Percentiles rank a stretch among this genome's conserved stretches.
Evolutionary conservation across 2,329 filamentous ascomycete species (phyloP).

Genomic region (Colletotrichum eleusines): DNA sequence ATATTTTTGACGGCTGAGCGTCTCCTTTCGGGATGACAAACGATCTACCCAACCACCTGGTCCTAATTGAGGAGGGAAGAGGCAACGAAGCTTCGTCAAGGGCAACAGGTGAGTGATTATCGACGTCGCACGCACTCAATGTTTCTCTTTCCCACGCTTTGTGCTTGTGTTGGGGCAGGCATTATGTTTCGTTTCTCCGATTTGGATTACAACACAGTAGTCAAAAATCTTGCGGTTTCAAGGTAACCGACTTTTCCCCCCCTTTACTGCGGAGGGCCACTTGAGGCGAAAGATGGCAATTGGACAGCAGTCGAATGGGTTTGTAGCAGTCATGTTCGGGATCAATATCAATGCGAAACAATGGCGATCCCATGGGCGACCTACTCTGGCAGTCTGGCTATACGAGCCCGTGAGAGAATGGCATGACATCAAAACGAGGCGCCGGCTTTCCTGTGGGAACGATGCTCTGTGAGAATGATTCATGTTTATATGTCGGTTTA

Average conservation of each 20-base stretch:
- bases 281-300: background rate
- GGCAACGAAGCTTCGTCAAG: background rate
- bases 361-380: background rate
- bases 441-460: background rate
- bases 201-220: background rate
- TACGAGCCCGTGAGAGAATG: background rate
- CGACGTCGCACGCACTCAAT: background rate
- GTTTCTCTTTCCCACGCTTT: background rate
- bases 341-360: slow-evolving; percentile 37
- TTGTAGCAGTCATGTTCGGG: slow-evolving; percentile 14
- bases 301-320: background rate
- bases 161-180: background rate
- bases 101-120: background rate
- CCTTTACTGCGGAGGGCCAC: too few relatives aligned
- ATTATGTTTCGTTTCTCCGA: background rate
- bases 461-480: background rate
- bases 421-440: background rate
- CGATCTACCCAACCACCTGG: slow-evolving; percentile 2
- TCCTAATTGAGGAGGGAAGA: background rate
- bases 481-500: too few relatives aligned
- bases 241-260: background rate
- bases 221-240: background rate
- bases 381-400: too few relatives aligned
- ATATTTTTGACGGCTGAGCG: slow-evolving; percentile 2
- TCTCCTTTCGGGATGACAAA: background rate